Evolutionary conservation across 331 rosid genomes (phyloP).

Genomic region (Cydonia oblonga): DNA sequence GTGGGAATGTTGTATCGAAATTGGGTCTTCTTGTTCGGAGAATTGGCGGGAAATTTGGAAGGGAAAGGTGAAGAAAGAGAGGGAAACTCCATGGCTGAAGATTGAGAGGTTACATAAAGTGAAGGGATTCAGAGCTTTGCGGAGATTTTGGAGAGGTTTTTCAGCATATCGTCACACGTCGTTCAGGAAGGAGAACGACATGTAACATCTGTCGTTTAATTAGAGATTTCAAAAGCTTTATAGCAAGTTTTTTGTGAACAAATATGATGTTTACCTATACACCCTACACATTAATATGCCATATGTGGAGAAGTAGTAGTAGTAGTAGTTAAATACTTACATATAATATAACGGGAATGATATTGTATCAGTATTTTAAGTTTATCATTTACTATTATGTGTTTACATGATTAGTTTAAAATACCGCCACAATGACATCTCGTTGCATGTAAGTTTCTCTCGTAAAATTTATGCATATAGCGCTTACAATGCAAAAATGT

Average conservation of each 20-base stretch:
- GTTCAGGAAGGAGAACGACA: neutral
- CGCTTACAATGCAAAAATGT: neutral
- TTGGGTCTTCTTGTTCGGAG: conserved; percentile 10
- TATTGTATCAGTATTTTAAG: neutral
- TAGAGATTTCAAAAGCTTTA: neutral
- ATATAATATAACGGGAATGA: neutral
- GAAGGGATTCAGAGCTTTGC: neutral
- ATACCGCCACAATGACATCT: neutral
- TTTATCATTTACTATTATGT: neutral
- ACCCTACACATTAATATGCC: neutral
- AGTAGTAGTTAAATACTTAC: neutral
- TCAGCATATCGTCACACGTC: neutral
- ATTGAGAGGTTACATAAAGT: neutral
- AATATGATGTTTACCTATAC: neutral
- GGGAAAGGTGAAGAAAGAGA: conserved; percentile 21
- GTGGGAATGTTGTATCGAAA: conserved; percentile 9
- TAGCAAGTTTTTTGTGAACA: neutral
- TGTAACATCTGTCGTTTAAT: neutral
- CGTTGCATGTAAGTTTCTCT: neutral
- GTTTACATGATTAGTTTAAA: no score
- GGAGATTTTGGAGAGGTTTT: neutral
- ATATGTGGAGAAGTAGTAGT: neutral
- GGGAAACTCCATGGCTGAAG: conserved; percentile 34
- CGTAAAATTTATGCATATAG: neutral
- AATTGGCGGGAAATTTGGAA: conserved; percentile 15